Evolutionary conservation across 768 basidiomycete species (phyloP), one percentile per base, ranked within the genome.

Genomic region (Lentinula sp.): DNA sequence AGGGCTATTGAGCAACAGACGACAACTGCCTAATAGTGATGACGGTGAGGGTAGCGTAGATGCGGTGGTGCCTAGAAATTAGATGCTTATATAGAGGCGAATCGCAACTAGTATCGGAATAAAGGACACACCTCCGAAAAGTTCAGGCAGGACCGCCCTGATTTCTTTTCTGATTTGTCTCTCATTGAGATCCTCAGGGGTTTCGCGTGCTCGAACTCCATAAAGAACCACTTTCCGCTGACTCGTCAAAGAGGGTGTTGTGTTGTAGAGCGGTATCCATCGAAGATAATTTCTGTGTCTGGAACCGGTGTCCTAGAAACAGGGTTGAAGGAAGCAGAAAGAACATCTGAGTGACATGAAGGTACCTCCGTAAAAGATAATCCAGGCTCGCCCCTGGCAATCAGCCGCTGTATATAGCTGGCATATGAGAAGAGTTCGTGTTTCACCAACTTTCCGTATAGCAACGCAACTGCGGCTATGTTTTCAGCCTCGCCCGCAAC

Each of bases 321-420:
- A 39, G 28, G 21, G 5, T n/a, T 1, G n/a, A 31, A 56, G 8
- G 23, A 59, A n/a, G 52, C 4, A 34, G 37, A 57, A 18, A 46
- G 23, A 8, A 7, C 10, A 58, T n/a, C 28, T 16, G 10, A 35
- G 65, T 59, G 15, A 62, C 55, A n/a, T 16, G 60, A 50, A 10
- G 79, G 37, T 65, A 87, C 88, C 71, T 86, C 81, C 15, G 71
- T 70, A 63, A 69, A 77, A 3, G 80, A 79, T 39, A 91, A 70
- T 7, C 85, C 88, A 0, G 71, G 65, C 69, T 93, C 91, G 8
- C 89, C 86, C 16, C 92, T 82, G 4, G 90, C 90, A 59, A 94
- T 84, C n/a, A 93, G 76, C 45, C 89, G 82, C 66, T 91, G 89
- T 42, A 93, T 81, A 66, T 93, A 93, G 45, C 77, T 78, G 13